Evolutionary conservation across 352 stramenopile species (phyloP).

Genomic region (Phytophthora podocarpi): DNA sequence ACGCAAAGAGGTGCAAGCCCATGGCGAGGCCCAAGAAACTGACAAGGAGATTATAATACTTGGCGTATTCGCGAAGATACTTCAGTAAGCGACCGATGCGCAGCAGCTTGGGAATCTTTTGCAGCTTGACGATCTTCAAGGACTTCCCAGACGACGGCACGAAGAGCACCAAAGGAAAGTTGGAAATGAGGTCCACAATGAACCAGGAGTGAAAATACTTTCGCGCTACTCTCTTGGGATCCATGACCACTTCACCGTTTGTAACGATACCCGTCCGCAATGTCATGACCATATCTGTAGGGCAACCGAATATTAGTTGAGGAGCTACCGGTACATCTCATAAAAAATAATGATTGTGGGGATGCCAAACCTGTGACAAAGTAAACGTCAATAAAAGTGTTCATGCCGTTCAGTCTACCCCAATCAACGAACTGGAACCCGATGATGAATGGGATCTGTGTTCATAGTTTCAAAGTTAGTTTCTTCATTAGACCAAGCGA

Average conservation of each 20-base stretch:
- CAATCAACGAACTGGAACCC: constrained; percentile 78
- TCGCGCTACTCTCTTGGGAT: constrained; percentile 53
- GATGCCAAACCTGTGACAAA: constrained; percentile 56
- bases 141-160: constrained; percentile 66
- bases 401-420: constrained; percentile 47
- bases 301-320: not conserved
- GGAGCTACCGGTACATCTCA: not conserved
- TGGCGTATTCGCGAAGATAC: constrained; percentile 82
- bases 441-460: constrained; percentile 58
- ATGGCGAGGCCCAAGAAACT: constrained; percentile 71
- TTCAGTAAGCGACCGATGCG: constrained; percentile 75
- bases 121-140: constrained; percentile 84
- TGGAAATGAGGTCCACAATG: constrained; percentile 82
- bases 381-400: constrained; percentile 81
- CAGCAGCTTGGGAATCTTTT: constrained; percentile 87
- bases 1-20: constrained; percentile 75
- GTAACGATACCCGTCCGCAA: constrained; percentile 75
- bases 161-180: constrained; percentile 80
- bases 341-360: not conserved
- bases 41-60: constrained; percentile 84
- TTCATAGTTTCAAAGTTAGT: not conserved
- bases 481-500: too few relatives aligned
- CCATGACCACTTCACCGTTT: constrained; percentile 86
- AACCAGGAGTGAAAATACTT: constrained; percentile 86
- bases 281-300: constrained; percentile 79